Base-by-base conservation (phyloP, 2,329 filamentous ascomycete genomes). In the Aspergillus aculeatinus region DNA sequence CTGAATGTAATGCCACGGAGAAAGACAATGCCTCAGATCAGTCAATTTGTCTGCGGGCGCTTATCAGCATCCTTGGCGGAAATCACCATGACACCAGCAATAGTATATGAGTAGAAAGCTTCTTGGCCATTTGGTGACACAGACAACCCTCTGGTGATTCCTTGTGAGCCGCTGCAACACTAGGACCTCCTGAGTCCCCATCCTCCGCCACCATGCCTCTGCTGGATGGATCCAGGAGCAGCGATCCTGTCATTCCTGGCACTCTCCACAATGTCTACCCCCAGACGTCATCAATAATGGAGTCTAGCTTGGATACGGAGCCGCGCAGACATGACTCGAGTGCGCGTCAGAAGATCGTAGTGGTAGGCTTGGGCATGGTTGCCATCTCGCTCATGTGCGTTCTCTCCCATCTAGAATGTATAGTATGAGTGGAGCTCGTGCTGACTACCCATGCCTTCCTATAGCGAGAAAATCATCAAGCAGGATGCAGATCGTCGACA, bases 321-420 rank as follows among this genome's bases (percentile, higher is more conserved):
- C 14, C 27, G 6, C 53, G 48, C 51, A 25, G 51, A 9, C 16
- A 63, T 52, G 60, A 64, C 31, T 29, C 48, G 23, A 61, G 65
- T 27, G 62, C 63, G 47, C 68, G 72, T 42, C 91, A 90, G 74
- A 87, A 83, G 70, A 78, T 96, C 39, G 91, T 96, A 2, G 87
- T 96, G 42, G 91, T 96, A 44, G 92, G 92, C 10, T 77, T 96
- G 76, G 92, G 92, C 2, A 97, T 97, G 93, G 92, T 96, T 49
- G 91, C 89, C 44, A 89, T 95, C 67, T 88, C 90, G 48, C 94
- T 96, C 74, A 91, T 96, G 90, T 94, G 78, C 82, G 89, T 81
- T 11, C n/a, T 33, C 31, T 44, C 31, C 33, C 27, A 27, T 6
- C 31, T 50, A 31, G n/a, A 11, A 11, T 11, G 11, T 16, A 33